phyloP scores from a whole-genome alignment of 2,329 filamentous ascomycete genomes.

The Cadophora sp. region DNA sequence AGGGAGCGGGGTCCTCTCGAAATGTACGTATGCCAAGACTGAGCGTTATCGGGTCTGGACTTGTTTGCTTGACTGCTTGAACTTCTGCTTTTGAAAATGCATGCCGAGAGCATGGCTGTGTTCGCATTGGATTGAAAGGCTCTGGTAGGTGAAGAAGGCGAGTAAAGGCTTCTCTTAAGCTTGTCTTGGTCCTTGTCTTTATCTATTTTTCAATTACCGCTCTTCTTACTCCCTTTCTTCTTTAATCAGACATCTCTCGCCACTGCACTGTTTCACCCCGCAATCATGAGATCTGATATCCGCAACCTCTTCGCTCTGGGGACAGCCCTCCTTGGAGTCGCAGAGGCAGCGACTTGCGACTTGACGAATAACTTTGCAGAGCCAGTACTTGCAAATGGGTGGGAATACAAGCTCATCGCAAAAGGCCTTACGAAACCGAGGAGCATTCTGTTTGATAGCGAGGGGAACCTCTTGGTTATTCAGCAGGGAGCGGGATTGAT shows the following conservation, averaged over 20 bases:
- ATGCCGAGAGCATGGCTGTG: neutral
- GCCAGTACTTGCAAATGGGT: slow-evolving; percentile 39
- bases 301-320: slow-evolving; percentile 16
- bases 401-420: slow-evolving; percentile 40
- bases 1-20: neutral
- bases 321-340: slow-evolving; percentile 13
- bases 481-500: slow-evolving; percentile 40
- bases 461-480: slow-evolving; percentile 42
- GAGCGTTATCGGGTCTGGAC: neutral
- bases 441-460: slow-evolving; percentile 43
- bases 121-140: too few species aligned
- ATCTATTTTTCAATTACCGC: neutral
- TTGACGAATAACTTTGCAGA: slow-evolving; percentile 33
- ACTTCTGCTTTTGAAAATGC: neutral
- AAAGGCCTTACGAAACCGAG: slow-evolving; percentile 37
- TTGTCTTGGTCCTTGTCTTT: neutral
- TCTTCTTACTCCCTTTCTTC: neutral
- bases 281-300: slow-evolving; percentile 22
- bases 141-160: neutral
- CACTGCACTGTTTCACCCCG: neutral
- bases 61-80: neutral
- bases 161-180: neutral
- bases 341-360: slow-evolving; percentile 26
- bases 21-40: slow-evolving; percentile 9
- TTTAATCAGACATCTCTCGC: neutral